These are phyloP conservation scores for Yamadazyma kanchanaburiensis DNA, from an alignment of 1,139 yeast species.

Conservation along the genomic window DNA sequence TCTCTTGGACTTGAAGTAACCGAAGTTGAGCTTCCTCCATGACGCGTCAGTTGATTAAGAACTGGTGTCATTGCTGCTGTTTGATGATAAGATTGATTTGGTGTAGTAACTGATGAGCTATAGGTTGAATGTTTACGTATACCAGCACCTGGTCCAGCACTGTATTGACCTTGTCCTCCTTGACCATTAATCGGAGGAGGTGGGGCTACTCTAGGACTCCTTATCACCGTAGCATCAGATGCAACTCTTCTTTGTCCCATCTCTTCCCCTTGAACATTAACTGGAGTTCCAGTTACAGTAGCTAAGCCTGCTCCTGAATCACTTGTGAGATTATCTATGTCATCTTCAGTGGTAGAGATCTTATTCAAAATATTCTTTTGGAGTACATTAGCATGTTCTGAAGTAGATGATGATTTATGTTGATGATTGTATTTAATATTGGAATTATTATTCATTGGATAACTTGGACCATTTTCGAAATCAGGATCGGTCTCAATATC, in stretches of 20 bases:
- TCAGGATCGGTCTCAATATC: neutral
- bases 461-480: no score
- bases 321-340: conserved; percentile 24
- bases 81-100: conserved; percentile 19
- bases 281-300: neutral
- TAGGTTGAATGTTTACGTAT: conserved; percentile 10
- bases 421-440: neutral
- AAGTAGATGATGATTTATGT: conserved; percentile 7
- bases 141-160: conserved; percentile 2
- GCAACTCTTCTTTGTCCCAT: conserved; percentile 5
- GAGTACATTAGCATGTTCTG: conserved; percentile 13
- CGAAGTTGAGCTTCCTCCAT: conserved; percentile 5
- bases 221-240: conserved; percentile 23
- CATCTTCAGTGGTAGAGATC: conserved; percentile 34
- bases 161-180: conserved; percentile 1
- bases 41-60: conserved; percentile 13
- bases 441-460: no score
- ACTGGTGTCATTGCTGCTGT: conserved; percentile 38
- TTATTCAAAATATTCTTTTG: conserved; percentile 25
- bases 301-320: neutral
- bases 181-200: conserved; percentile 4
- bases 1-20: conserved; percentile 24
- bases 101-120: conserved; percentile 14
- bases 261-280: neutral
- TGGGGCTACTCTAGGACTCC: conserved; percentile 20